These are phyloP conservation scores for Ogataea neopini DNA, from an alignment of 805 yeast species.

Conservation along the genomic window DNA sequence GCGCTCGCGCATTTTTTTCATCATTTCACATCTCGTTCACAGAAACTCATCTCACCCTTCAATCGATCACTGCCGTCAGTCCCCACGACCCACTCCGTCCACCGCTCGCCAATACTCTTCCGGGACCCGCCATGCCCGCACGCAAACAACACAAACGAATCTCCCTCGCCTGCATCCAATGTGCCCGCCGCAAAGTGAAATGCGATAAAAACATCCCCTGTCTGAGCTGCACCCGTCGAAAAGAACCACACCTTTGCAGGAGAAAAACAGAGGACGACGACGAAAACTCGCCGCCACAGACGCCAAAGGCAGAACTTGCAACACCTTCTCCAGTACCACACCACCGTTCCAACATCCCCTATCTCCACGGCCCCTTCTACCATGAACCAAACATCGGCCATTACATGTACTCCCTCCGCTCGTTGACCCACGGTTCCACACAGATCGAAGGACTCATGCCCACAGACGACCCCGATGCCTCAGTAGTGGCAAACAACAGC, in stretches of 20 bases:
- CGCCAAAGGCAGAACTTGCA: neutral
- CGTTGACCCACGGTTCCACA: conserved; percentile 27
- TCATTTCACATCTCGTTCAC: too few species aligned
- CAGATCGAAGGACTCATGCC: conserved; percentile 25
- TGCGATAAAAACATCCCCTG: conserved; percentile 31
- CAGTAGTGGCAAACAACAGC: neutral
- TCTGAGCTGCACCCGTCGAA: conserved; percentile 21
- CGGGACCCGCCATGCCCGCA: neutral
- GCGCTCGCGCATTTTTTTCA: neutral
- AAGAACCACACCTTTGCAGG: conserved; percentile 21
- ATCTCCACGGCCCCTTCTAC: conserved; percentile 8
- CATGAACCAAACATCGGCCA: conserved; percentile 23
- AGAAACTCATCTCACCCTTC: too few species aligned
- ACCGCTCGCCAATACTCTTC: too few species aligned
- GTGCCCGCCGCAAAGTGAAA: conserved; percentile 26
- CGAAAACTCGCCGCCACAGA: neutral
- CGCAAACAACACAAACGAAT: conserved; percentile 6
- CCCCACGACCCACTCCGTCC: too few species aligned
- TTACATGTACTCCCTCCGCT: conserved; percentile 22
- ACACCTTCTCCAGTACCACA: neutral
- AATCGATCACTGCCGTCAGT: too few species aligned
- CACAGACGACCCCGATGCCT: conserved; percentile 12
- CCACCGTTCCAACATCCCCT: neutral
- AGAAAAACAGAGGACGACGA: conserved; percentile 3
- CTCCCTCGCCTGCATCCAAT: conserved; percentile 24